Conservation (phyloP, 805 yeast genomes). For the Yamadazyma tumulicola region DNA sequence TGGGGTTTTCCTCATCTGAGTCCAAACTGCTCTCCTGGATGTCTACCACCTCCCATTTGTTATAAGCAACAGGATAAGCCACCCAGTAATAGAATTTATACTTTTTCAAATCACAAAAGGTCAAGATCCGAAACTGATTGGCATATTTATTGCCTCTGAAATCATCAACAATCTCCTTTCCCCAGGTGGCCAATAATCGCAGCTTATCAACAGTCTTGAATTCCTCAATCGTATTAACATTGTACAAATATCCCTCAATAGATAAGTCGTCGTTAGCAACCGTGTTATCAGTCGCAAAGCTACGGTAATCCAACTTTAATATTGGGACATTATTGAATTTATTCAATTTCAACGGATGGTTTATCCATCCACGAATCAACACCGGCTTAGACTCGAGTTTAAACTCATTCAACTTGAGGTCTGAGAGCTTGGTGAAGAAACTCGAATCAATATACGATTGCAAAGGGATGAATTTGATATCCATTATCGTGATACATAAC, state of each 20-base stretch:
- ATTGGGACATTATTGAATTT: conserved; percentile 34
- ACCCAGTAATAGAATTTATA: conserved; percentile 90
- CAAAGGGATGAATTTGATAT: conserved; percentile 45
- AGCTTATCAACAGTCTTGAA: conserved; percentile 70
- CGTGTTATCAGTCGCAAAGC: conserved; percentile 18
- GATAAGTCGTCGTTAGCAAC: conserved; percentile 14
- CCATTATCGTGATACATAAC: no score
- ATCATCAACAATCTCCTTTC: conserved; percentile 17
- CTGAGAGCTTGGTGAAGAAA: conserved; percentile 74
- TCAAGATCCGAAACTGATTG: conserved; percentile 36
- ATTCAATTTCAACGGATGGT: conserved; percentile 30
- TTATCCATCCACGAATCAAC: conserved; percentile 42
- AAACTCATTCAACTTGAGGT: conserved; percentile 67
- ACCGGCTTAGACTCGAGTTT: conserved; percentile 55
- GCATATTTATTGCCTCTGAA: conserved; percentile 30
- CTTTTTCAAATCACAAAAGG: conserved; percentile 87
- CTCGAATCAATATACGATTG: conserved; percentile 82
- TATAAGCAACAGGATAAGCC: conserved; percentile 60
- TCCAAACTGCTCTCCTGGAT: not conserved
- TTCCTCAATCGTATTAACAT: conserved; percentile 82
- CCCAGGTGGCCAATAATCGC: conserved; percentile 45
- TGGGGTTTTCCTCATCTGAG: not conserved
- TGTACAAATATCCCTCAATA: conserved; percentile 39
- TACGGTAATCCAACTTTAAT: conserved; percentile 30
- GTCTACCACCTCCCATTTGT: conserved; percentile 3